phyloP scores from a whole-genome alignment of 441 rosid species.

The Pelargonium cotyledonis region DNA sequence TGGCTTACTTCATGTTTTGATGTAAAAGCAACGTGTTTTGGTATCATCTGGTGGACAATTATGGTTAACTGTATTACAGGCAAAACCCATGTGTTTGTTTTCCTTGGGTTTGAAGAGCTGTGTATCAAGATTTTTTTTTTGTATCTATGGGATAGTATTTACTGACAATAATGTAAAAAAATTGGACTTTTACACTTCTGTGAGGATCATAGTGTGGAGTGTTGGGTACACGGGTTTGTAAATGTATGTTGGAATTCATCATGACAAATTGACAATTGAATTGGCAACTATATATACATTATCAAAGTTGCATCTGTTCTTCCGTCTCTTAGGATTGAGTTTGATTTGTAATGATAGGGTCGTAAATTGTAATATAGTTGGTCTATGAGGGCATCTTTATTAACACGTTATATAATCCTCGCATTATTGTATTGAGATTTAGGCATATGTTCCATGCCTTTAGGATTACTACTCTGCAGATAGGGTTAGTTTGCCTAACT shows the following conservation, averaged over 20 bases:
- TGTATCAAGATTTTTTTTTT: background rate
- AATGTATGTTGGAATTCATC: background rate
- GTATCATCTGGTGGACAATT: too few species aligned
- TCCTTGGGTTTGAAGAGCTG: background rate
- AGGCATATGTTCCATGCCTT: background rate
- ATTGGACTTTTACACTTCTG: background rate
- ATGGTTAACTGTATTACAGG: background rate
- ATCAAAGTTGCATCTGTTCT: background rate
- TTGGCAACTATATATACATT: background rate
- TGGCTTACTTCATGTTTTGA: background rate
- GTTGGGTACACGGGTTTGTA: background rate
- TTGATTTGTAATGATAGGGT: background rate
- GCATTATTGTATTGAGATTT: background rate
- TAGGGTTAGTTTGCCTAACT: background rate
- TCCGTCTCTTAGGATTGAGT: background rate
- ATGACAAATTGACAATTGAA: background rate
- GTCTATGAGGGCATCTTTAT: background rate
- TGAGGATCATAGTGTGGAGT: too few species aligned
- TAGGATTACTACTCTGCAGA: background rate
- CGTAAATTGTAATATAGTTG: background rate
- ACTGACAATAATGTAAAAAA: background rate
- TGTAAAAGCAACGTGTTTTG: too few species aligned
- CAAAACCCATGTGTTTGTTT: slow-evolving; percentile 2
- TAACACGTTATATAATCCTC: background rate
- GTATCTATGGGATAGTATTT: background rate